Evolutionary conservation across 2,329 filamentous ascomycete species (phyloP).

Genomic region (Aspergillus sojae): DNA sequence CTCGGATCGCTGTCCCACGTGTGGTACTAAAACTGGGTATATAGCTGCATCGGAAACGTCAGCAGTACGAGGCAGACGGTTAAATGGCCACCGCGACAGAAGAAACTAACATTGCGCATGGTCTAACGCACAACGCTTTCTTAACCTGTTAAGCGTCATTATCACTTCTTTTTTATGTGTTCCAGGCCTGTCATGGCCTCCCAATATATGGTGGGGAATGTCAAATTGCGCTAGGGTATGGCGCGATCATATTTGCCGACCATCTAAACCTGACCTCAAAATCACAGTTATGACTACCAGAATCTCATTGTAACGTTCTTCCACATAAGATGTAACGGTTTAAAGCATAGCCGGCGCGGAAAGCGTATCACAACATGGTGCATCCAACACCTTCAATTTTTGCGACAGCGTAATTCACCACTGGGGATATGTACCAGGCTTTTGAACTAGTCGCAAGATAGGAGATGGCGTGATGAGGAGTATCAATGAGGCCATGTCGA

Average conservation of each 20-base stretch:
- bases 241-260: background rate
- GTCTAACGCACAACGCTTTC: no score
- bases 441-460: background rate
- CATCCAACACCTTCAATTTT: background rate
- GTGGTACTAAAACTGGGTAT: no score
- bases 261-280: background rate
- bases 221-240: background rate
- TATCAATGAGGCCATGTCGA: conserved; percentile 3
- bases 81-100: no score
- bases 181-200: no score
- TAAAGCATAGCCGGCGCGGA: background rate
- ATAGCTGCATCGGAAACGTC: no score
- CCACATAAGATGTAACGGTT: background rate
- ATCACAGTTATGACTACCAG: background rate
- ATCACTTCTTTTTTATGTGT: background rate
- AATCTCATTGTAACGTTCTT: background rate
- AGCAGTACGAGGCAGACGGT: no score
- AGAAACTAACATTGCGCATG: no score
- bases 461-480: conserved; percentile 7
- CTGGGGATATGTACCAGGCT: background rate
- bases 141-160: no score
- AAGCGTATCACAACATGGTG: background rate
- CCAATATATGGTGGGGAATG: background rate
- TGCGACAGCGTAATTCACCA: background rate
- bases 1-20: no score